Evolutionary conservation across 2,329 filamentous ascomycete genomes (phyloP).

Genomic region (Fusarium sp.): DNA sequence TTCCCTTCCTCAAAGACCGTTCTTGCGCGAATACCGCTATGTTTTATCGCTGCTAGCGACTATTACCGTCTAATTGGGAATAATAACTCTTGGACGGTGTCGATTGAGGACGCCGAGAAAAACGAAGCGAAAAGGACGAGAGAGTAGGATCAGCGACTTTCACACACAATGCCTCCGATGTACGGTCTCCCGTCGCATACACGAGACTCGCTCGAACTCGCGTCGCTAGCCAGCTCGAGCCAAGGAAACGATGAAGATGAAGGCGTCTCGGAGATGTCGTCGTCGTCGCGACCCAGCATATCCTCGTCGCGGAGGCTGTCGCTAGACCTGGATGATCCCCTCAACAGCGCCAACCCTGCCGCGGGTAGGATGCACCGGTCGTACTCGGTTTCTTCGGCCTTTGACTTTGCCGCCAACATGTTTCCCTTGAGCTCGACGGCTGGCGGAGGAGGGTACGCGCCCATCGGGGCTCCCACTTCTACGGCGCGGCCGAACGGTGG

Average conservation of each 20-base stretch:
- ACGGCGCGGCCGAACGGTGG: constrained; percentile 56
- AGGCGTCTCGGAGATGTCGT: constrained; percentile 65
- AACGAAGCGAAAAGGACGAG: not conserved
- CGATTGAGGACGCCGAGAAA: constrained; percentile 15
- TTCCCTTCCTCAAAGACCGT: constrained; percentile 2
- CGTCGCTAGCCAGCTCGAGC: constrained; percentile 88
- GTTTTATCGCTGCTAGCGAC: constrained; percentile 38
- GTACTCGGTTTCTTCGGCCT: constrained; percentile 90
- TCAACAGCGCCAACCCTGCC: constrained; percentile 65
- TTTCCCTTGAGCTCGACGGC: constrained; percentile 89
- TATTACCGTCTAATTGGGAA: constrained; percentile 25
- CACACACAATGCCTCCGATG: constrained; percentile 50
- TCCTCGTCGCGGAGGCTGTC: constrained; percentile 93
- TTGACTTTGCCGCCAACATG: constrained; percentile 92
- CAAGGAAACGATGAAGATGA: constrained; percentile 60
- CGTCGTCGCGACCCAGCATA: constrained; percentile 79
- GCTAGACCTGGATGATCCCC: constrained; percentile 79
- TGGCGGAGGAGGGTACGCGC: constrained; percentile 76
- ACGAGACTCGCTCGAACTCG: constrained; percentile 95
- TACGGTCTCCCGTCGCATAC: constrained; percentile 56
- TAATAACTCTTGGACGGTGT: constrained; percentile 13
- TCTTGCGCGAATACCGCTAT: constrained; percentile 36
- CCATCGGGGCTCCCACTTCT: constrained; percentile 78
- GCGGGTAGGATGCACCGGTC: constrained; percentile 64
- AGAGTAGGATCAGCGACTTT: not conserved